Evolutionary conservation across 305 asterid genomes (phyloP).

Genomic region (Caryopteris hybrid): DNA sequence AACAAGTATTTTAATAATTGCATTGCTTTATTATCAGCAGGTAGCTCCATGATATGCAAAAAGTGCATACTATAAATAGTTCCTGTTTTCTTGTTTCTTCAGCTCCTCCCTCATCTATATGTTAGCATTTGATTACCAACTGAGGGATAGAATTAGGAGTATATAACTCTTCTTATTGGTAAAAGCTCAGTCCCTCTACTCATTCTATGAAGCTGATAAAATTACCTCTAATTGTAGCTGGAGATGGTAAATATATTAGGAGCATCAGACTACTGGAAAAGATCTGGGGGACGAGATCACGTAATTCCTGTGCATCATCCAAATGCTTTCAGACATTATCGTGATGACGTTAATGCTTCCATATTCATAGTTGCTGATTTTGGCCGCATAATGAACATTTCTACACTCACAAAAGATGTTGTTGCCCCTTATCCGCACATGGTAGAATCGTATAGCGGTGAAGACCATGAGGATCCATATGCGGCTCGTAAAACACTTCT

Average conservation of each 20-base stretch:
- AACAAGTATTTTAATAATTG: neutral
- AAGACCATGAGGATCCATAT: constrained; percentile 59
- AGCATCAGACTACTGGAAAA: constrained; percentile 72
- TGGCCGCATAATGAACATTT: constrained; percentile 69
- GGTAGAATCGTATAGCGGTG: constrained; percentile 59
- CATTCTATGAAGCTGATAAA: constrained; percentile 18
- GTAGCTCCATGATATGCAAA: no score
- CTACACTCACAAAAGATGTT: constrained; percentile 77
- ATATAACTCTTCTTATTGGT: neutral
- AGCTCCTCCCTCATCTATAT: neutral
- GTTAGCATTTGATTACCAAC: neutral
- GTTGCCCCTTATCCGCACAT: constrained; percentile 94
- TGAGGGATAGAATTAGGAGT: neutral
- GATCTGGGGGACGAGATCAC: constrained; percentile 81
- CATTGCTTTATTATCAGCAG: neutral
- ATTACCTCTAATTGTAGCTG: constrained; percentile 35
- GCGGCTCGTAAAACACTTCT: constrained; percentile 76
- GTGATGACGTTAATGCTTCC: constrained; percentile 67
- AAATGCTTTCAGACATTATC: constrained; percentile 85
- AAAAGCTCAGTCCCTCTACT: neutral
- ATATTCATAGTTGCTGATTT: constrained; percentile 91
- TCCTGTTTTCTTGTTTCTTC: neutral
- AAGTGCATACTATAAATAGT: neutral
- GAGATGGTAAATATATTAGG: constrained; percentile 55
- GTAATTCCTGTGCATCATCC: constrained; percentile 97